Evolutionary conservation across 208 protist species (phyloP).

Genomic region (Wallacemonas sp.): DNA sequence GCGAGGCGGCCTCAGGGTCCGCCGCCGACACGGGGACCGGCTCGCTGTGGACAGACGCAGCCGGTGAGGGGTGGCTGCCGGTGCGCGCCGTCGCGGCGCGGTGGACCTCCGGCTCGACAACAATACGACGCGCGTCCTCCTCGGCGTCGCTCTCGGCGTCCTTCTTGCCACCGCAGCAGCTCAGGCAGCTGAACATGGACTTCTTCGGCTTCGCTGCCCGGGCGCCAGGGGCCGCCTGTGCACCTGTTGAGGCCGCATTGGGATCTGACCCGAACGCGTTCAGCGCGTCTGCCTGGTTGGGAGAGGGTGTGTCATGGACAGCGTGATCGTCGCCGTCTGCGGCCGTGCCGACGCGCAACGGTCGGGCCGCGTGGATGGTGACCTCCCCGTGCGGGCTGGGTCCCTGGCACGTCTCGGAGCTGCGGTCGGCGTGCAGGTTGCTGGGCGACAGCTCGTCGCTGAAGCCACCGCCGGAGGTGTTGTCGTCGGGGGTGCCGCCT

Average conservation of each 20-base stretch:
- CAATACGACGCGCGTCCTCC: neutral
- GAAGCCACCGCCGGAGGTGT: conserved; percentile 12
- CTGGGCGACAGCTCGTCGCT: neutral
- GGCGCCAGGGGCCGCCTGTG: too few relatives aligned
- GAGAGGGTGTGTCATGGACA: neutral
- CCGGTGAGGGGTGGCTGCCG: neutral
- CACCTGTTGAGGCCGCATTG: too few relatives aligned
- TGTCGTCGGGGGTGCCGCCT: neutral
- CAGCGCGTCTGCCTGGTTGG: neutral
- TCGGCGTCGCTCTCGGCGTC: conserved; percentile 8
- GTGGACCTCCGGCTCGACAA: neutral
- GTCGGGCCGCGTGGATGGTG: neutral
- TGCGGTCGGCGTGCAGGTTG: neutral
- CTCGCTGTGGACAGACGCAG: too few relatives aligned
- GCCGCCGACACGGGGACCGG: neutral
- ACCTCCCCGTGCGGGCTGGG: neutral
- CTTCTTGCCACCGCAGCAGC: conserved; percentile 2
- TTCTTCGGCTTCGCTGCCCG: conserved; percentile 5
- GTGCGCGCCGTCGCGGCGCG: neutral
- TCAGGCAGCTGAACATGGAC: conserved; percentile 7
- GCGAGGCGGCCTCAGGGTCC: neutral
- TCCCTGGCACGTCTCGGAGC: neutral
- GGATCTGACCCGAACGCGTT: too few relatives aligned
- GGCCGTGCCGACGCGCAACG: neutral
- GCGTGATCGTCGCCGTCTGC: too few relatives aligned